phyloP scores from a whole-genome alignment of 148 eudicot species.

The Rhododendron williamsianum region DNA sequence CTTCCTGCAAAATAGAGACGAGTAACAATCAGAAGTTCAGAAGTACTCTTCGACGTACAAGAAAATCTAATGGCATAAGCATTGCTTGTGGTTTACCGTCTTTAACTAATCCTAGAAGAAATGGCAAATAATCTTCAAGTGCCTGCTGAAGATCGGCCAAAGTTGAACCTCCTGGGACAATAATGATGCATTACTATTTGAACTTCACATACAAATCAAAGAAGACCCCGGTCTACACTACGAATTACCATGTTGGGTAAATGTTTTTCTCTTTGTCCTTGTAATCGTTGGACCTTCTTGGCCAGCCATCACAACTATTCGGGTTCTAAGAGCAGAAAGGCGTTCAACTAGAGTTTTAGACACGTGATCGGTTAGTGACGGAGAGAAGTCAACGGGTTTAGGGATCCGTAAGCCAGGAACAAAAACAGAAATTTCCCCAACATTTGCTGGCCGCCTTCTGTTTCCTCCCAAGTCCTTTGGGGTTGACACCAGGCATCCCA shows the following conservation, averaged over 20 bases:
- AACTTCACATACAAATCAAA: slow-evolving; percentile 2
- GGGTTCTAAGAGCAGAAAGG: slow-evolving; percentile 85
- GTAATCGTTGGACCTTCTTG: slow-evolving; percentile 94
- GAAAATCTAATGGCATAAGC: not conserved
- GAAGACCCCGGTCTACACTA: not conserved
- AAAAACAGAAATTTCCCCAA: slow-evolving; percentile 80
- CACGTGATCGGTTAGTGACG: slow-evolving; percentile 51
- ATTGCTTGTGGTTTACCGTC: slow-evolving; percentile 53
- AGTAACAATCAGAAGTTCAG: not conserved
- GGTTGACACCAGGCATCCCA: slow-evolving; percentile 89
- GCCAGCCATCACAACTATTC: slow-evolving; percentile 90
- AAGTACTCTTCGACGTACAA: not conserved
- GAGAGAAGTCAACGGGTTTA: slow-evolving; percentile 66
- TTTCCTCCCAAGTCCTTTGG: slow-evolving; percentile 62
- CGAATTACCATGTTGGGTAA: slow-evolving; percentile 87
- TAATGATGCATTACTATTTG: slow-evolving; percentile 9
- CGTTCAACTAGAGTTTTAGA: slow-evolving; percentile 65
- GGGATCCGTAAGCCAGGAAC: slow-evolving; percentile 91
- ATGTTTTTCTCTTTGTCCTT: slow-evolving; percentile 66
- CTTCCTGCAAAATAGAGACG: slow-evolving; percentile 52
- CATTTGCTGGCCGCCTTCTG: slow-evolving; percentile 80
- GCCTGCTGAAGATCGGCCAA: slow-evolving; percentile 93
- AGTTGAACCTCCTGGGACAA: slow-evolving; percentile 76
- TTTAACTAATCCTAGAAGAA: slow-evolving; percentile 87
- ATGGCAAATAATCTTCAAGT: slow-evolving; percentile 88